Base-by-base conservation (phyloP, 768 basidiomycete species). In the Rhodotorula toruloides region DNA sequence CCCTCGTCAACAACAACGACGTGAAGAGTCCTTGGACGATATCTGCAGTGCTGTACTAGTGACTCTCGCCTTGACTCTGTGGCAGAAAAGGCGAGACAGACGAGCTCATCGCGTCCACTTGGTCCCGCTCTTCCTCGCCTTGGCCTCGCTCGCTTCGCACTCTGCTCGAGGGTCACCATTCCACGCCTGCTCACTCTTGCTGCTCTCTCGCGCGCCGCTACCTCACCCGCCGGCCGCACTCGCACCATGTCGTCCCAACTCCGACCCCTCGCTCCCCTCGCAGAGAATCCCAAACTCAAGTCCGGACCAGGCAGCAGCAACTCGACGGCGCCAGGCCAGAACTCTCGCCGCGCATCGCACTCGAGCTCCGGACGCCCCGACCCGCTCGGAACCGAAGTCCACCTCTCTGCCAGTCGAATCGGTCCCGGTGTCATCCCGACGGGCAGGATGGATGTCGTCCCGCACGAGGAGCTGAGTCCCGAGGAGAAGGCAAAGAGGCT, bases 401-500 rank as follows among this genome's bases (percentile, higher is more conserved):
- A 42, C 50, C 32, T n/a, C 32, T 34, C 11, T 25, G 67, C 67
- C n/a, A 60, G 58, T 8, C 57, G 67, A 3, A 63, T 68, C 39
- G 67, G 67, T 34, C 67, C 67, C 17, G 67, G 67, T 16, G 67
- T 60, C 3, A 63, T 63, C 29, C 62, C 67, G 31, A 63, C 61
- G 16, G 67, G 67, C 3, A 11, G 48, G n/a, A 39, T 68, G n/a
- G n/a, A n/a, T n/a, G n/a, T n/a, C 47, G 43, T 36, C 22, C 50
- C 68, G 3, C 60, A 61, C 31, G 68, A 50, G 29, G 59, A 64
- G 32, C 56, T 69, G 9, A 48, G 59, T 10, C n/a, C 48, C 32
- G 68, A 69, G 46, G 94, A 98, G 74, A 82, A 83, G 58, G 86
- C 91, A 25, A 99, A 99, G 79, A 83, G 84, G 58, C 82, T 94